Base-by-base conservation (phyloP, 2,329 filamentous ascomycete species). In the Fusarium solani-melongenae region DNA sequence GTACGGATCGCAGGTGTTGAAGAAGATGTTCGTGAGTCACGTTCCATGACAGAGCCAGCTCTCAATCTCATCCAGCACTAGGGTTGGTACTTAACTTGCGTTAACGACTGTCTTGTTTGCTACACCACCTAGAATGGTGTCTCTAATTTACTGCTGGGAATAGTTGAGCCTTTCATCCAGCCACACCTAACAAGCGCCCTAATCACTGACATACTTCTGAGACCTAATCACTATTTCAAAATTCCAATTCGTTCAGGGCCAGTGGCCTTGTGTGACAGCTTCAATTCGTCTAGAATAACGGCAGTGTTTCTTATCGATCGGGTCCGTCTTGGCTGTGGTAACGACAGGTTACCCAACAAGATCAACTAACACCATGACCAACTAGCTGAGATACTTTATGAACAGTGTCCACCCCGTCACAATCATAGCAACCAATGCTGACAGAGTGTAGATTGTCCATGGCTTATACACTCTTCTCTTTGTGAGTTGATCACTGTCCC, bases 341-440 rank as follows among this genome's bases (percentile, higher is more conserved):
- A 24, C 15, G 9, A 17, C 5, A 3, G n/a, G 44, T 29, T 22
- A 27, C 44, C 11, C 27, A 31, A 51, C 10, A 29, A 20, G 46
- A 31, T 51, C 17, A 31, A 31, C 17, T 1, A 51, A 31, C 1
- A 1, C 41, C 10, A 24, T 17, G 27, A 17, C 9, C 17, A 31
- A n/a, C 51, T 56, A 56, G 51, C 29, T 73, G 20, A 77, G 51
- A 31, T 77, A 77, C 33, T 66, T 67, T 14, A 77, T 60, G 20
- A 77, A 77, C 4, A 77, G 49, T 0, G 62, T 64, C 74, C 74
- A 77, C 0, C 66, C 67, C 7, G 59, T 72, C 5, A 51, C 70
- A 33, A 77, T 69, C 20, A 77, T 74, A 2, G 66, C 63, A 5
- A 76, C 12, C 24, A 77, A 64, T 14, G 61, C 27, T 0, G 55